Conservation (phyloP, 305 asterid genomes). For the Fraxinus albicans region DNA sequence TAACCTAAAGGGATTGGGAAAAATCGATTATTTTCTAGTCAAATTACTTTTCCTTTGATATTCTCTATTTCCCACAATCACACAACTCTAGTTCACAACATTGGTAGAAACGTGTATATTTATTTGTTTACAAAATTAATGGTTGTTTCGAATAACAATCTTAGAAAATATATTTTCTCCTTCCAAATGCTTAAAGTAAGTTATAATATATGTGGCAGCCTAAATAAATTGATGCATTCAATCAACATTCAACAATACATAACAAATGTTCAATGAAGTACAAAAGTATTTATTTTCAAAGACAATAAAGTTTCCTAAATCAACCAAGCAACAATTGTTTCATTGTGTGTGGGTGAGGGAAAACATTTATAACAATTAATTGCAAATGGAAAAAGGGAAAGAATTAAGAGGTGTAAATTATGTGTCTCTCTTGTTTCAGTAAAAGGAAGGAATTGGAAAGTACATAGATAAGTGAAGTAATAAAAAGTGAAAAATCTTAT, state of each 20-base stretch:
- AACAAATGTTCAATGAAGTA: neutral
- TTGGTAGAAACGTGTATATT: neutral
- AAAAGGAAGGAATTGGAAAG: neutral
- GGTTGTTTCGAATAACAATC: neutral
- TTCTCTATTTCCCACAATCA: neutral
- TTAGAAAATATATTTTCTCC: neutral
- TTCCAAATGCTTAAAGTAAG: neutral
- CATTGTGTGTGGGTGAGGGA: neutral
- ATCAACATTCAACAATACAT: neutral
- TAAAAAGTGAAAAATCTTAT: neutral
- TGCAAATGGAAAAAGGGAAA: neutral
- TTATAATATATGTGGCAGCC: neutral
- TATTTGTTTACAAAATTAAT: too few species aligned
- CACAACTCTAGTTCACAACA: neutral
- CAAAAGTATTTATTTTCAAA: neutral
- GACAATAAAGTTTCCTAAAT: neutral
- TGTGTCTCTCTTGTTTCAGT: neutral
- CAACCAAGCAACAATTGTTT: neutral
- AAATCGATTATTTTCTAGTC: neutral
- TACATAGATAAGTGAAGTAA: neutral
- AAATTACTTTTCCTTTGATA: neutral
- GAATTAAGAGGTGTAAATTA: neutral
- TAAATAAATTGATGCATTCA: neutral
- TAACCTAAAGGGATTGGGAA: too few species aligned
- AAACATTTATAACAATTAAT: neutral